Evolutionary conservation across 106 monocot genomes (phyloP).

Genomic region (Phalaenopsis aphrodite): DNA sequence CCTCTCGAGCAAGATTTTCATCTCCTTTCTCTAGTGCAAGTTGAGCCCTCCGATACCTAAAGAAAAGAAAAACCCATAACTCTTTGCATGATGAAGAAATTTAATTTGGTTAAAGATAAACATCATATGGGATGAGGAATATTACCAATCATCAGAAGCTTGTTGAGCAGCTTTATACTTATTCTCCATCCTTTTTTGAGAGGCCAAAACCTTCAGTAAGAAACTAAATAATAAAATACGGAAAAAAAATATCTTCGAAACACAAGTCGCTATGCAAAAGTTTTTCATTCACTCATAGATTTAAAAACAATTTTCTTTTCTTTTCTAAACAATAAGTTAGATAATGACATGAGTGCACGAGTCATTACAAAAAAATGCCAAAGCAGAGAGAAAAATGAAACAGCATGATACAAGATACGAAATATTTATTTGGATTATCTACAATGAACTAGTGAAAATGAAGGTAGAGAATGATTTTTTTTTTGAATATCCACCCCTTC

Average conservation of each 20-base stretch:
- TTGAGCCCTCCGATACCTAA: conserved; percentile 89
- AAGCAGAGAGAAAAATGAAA: too few relatives aligned
- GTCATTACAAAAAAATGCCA: too few relatives aligned
- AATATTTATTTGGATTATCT: too few relatives aligned
- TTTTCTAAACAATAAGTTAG: too few relatives aligned
- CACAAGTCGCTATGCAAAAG: not conserved
- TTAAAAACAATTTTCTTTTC: not conserved
- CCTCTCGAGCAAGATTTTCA: conserved; percentile 97
- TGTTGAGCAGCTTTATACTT: conserved; percentile 88
- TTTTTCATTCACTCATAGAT: not conserved
- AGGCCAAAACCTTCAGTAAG: conserved; percentile 69
- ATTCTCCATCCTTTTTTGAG: conserved; percentile 92
- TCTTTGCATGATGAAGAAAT: not conserved
- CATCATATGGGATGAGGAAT: not conserved
- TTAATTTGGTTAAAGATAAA: conserved; percentile 3
- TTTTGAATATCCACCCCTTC: too few relatives aligned
- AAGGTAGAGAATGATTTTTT: too few relatives aligned
- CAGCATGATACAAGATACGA: too few relatives aligned
- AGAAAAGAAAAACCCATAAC: not conserved
- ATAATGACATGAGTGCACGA: too few relatives aligned
- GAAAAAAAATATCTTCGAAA: not conserved
- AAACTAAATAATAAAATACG: conserved; percentile 4
- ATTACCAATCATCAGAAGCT: conserved; percentile 93
- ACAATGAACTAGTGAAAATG: too few relatives aligned
- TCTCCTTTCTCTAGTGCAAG: conserved; percentile 96